A percentile compares a stretch with the other conserved stretches of the same genome.
Conservation (phyloP, 2,329 filamentous ascomycete genomes). For the Phyllosticta citrichinensis region DNA sequence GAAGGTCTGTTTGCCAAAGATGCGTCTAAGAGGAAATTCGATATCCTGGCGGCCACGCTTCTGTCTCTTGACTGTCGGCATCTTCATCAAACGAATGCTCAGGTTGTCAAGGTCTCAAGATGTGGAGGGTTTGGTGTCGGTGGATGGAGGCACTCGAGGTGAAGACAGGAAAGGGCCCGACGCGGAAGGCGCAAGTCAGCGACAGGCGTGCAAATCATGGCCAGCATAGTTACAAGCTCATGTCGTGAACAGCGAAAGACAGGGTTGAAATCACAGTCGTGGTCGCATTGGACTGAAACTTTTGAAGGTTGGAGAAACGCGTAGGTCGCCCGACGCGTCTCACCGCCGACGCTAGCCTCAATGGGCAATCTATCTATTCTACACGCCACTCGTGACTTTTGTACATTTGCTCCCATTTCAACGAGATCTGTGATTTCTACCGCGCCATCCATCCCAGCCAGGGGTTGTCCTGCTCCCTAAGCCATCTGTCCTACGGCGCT, state of each 20-base stretch:
- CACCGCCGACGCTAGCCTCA: background rate
- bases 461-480: background rate
- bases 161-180: background rate
- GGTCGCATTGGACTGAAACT: background rate
- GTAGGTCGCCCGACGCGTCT: background rate
- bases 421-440: background rate
- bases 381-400: background rate
- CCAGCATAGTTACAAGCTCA: background rate
- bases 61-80: conserved; percentile 22
- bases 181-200: background rate
- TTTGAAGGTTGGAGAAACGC: background rate
- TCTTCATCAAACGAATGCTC: conserved; percentile 10
- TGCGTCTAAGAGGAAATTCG: conserved; percentile 61
- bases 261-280: background rate
- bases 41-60: conserved; percentile 32
- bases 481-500: background rate
- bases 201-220: background rate
- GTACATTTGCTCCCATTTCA: background rate
- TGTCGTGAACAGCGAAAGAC: background rate
- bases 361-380: background rate
- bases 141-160: background rate
- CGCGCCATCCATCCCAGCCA: background rate
- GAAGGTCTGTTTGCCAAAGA: conserved; percentile 66
- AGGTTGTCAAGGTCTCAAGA: background rate
- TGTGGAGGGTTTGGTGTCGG: background rate